Evolutionary conservation across 106 monocot species (phyloP).

Genomic region (Iris macrosiphon): DNA sequence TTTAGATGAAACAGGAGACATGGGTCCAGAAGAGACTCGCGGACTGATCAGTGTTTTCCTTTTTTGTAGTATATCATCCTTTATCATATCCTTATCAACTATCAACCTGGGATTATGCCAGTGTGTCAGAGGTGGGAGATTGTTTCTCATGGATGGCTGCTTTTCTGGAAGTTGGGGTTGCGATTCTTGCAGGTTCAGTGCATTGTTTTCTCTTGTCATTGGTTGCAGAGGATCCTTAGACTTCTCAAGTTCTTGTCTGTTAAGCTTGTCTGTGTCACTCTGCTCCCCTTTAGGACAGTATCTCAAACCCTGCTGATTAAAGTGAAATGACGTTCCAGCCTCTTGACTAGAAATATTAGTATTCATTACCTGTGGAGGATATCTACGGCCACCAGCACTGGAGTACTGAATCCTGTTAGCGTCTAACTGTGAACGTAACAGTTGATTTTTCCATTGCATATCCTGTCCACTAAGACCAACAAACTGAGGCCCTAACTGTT

Average conservation of each 20-base stretch:
- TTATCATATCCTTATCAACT: conserved; percentile 49
- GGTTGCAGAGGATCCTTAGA: conserved; percentile 34
- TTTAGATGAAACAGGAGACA: conserved; percentile 83
- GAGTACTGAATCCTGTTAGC: conserved; percentile 41
- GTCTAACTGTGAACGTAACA: conserved; percentile 44
- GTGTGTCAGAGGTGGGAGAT: conserved; percentile 36
- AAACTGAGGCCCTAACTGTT: conserved; percentile 27
- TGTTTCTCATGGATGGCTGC: conserved; percentile 35
- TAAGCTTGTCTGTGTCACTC: conserved; percentile 30
- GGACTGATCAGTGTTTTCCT: conserved; percentile 58
- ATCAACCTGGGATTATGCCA: conserved; percentile 31
- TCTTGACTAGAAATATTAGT: conserved; percentile 47
- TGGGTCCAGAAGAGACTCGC: conserved; percentile 64
- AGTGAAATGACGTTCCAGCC: conserved; percentile 38
- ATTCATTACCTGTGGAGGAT: conserved; percentile 26
- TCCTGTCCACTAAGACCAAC: conserved; percentile 41
- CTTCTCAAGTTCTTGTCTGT: conserved; percentile 36
- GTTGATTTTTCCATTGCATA: conserved; percentile 61
- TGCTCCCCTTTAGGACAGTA: conserved; percentile 66
- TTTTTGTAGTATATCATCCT: conserved; percentile 51
- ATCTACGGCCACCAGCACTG: conserved; percentile 37
- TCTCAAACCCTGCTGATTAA: conserved; percentile 55
- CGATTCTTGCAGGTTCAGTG: conserved; percentile 40
- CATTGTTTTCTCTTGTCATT: conserved; percentile 28
- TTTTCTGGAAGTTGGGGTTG: conserved; percentile 34